phyloP scores from a whole-genome alignment of 306 rosid genomes.

The Vigna mungo region DNA sequence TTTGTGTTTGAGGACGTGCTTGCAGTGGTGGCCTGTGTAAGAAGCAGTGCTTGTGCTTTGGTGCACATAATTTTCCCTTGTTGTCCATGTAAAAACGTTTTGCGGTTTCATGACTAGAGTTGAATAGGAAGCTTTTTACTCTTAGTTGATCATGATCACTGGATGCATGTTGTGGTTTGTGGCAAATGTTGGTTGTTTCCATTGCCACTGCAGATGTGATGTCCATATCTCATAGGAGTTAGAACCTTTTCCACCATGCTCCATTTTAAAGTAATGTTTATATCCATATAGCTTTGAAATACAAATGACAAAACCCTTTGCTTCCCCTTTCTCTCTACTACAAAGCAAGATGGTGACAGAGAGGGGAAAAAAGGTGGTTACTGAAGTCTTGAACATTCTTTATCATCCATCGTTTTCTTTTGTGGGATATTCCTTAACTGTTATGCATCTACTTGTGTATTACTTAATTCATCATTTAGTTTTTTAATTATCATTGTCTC shows the following conservation, averaged over 20 bases:
- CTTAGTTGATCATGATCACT: conserved; percentile 7
- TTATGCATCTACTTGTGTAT: not conserved
- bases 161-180: conserved; percentile 31
- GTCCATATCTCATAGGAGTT: conserved; percentile 39
- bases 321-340: not conserved
- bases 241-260: conserved; percentile 25
- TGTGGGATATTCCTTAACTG: not conserved
- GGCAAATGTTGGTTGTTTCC: conserved; percentile 36
- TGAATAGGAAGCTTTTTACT: conserved; percentile 44
- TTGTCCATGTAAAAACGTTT: conserved; percentile 38
- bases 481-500: too few species aligned
- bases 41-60: conserved; percentile 48
- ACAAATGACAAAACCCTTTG: conserved; percentile 23
- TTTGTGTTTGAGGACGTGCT: conserved; percentile 47
- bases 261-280: conserved; percentile 27
- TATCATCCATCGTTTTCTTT: not conserved
- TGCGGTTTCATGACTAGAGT: conserved; percentile 49
- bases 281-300: conserved; percentile 39
- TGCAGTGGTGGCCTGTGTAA: conserved; percentile 52
- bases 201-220: conserved; percentile 32
- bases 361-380: not conserved
- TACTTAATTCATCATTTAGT: too few species aligned
- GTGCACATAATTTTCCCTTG: conserved; percentile 38
- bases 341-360: conserved; percentile 13
- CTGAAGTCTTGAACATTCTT: conserved; percentile 13